Evolutionary conservation across 441 rosid genomes (phyloP).

Genomic region (Syzygium syzygioides): DNA sequence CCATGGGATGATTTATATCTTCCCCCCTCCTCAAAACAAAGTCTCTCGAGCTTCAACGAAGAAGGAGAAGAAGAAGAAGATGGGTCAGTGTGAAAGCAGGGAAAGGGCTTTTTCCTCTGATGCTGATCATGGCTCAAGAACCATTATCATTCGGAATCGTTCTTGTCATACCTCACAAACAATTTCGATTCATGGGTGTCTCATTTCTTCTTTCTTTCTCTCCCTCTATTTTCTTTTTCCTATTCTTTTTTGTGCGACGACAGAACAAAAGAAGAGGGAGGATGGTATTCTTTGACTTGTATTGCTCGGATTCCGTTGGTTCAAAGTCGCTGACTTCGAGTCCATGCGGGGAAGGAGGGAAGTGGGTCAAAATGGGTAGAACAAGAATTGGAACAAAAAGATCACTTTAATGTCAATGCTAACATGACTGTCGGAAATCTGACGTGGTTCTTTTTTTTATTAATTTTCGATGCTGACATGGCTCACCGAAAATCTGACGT

Average conservation of each 20-base stretch:
- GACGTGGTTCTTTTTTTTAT: too few species aligned
- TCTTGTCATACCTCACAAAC: neutral
- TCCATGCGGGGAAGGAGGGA: neutral
- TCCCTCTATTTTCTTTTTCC: neutral
- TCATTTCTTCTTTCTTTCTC: neutral
- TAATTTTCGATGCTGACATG: too few species aligned
- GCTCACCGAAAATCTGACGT: too few species aligned
- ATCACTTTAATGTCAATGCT: too few species aligned
- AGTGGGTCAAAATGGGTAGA: neutral
- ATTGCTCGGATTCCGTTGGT: neutral
- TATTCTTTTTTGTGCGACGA: neutral
- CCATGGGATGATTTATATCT: neutral
- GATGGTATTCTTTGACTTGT: neutral
- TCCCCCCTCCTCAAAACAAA: too few species aligned
- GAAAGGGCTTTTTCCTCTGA: neutral
- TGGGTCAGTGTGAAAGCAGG: neutral
- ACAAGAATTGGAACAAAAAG: neutral
- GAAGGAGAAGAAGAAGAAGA: neutral
- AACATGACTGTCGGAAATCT: too few species aligned
- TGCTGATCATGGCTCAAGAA: neutral
- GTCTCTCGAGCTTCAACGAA: too few species aligned
- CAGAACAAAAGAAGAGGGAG: neutral
- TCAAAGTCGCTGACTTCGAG: neutral
- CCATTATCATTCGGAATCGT: neutral
- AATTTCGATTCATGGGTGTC: neutral